phyloP scores from a whole-genome alignment of 306 rosid species.

The Cyclanthera cordifolia region DNA sequence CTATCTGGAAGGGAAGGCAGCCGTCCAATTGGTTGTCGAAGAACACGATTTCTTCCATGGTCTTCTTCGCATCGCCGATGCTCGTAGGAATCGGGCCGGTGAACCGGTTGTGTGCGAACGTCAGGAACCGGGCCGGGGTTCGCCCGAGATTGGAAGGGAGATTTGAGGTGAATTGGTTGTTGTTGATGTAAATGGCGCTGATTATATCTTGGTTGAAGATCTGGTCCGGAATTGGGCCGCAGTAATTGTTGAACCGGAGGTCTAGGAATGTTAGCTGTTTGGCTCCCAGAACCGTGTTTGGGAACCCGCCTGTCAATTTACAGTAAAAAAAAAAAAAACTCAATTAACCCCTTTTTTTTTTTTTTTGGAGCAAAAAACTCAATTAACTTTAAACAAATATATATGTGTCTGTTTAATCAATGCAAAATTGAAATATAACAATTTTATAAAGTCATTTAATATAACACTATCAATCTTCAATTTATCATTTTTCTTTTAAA shows the following conservation, averaged over 20 bases:
- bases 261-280: constrained; percentile 39
- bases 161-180: constrained; percentile 22
- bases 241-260: constrained; percentile 39
- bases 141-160: constrained; percentile 46
- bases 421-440: too few relatives aligned
- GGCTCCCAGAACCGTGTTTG: constrained; percentile 18
- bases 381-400: too few relatives aligned
- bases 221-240: constrained; percentile 23
- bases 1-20: constrained; percentile 60
- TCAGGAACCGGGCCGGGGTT: constrained; percentile 48
- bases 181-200: constrained; percentile 64
- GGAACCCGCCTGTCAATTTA: constrained; percentile 25
- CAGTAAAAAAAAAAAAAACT: too few relatives aligned
- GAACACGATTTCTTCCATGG: constrained; percentile 58
- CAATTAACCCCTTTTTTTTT: too few relatives aligned
- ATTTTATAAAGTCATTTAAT: too few relatives aligned
- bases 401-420: too few relatives aligned
- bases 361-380: too few relatives aligned
- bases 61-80: constrained; percentile 32
- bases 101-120: constrained; percentile 54
- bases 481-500: too few relatives aligned
- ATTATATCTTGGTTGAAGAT: constrained; percentile 34
- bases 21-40: constrained; percentile 37
- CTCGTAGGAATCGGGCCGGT: constrained; percentile 46
- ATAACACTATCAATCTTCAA: too few relatives aligned